phyloP scores from a whole-genome alignment of 2,329 filamentous ascomycete species.

The Apiospora aurea region DNA sequence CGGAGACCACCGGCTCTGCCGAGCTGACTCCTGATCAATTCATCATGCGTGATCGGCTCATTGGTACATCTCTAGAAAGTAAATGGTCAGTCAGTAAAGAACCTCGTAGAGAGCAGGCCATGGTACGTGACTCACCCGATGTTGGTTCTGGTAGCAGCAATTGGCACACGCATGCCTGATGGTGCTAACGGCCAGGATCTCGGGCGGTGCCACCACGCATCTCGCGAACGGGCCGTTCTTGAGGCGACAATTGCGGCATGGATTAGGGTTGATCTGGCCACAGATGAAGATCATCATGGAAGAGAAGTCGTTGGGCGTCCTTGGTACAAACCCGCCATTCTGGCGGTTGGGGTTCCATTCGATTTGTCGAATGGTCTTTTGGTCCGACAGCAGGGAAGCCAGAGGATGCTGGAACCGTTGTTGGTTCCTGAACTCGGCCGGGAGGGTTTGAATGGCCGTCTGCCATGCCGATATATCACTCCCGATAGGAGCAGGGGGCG shows the following conservation, averaged over 20 bases:
- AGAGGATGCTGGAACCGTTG: conserved; percentile 33
- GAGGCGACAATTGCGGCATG: conserved; percentile 38
- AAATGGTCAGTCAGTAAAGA: neutral
- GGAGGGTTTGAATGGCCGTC: conserved; percentile 33
- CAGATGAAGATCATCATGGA: conserved; percentile 41
- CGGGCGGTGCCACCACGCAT: conserved; percentile 37
- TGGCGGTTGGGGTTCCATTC: conserved; percentile 41
- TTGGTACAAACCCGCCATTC: conserved; percentile 37
- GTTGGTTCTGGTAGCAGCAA: conserved; percentile 41
- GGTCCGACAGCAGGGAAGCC: conserved; percentile 32
- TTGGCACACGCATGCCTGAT: conserved; percentile 41
- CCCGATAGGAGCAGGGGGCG: conserved; percentile 14
- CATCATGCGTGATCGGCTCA: conserved; percentile 36
- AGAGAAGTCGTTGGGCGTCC: conserved; percentile 36
- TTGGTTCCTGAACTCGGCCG: conserved; percentile 32
- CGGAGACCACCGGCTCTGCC: conserved; percentile 26
- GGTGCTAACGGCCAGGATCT: conserved; percentile 34
- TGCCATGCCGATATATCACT: conserved; percentile 38
- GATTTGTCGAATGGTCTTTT: conserved; percentile 35
- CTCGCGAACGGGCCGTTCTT: conserved; percentile 39
- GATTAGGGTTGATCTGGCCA: conserved; percentile 39
- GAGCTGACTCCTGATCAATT: conserved; percentile 32
- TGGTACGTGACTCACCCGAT: conserved; percentile 28
- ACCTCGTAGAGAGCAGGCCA: too few relatives aligned
- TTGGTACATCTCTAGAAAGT: conserved; percentile 36